phyloP scores from a whole-genome alignment of 441 rosid genomes.

The Eutrema salsugineum region DNA sequence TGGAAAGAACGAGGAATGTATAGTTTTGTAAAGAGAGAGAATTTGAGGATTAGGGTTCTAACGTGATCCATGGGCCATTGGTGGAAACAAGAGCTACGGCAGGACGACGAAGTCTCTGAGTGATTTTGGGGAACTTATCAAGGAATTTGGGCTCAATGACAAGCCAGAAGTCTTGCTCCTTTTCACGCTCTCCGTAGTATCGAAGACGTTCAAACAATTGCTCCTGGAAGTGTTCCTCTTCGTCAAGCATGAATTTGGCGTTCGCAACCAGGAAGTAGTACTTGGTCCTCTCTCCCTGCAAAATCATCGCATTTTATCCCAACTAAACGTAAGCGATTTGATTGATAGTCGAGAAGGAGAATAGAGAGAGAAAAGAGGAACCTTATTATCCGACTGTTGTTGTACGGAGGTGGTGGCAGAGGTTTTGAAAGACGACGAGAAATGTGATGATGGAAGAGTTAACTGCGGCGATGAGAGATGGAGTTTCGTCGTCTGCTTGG shows the following conservation, averaged over 20 bases:
- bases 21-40: not conserved
- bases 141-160: slow-evolving; percentile 90
- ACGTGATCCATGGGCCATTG: slow-evolving; percentile 93
- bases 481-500: slow-evolving; percentile 22
- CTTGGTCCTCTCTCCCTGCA: slow-evolving; percentile 42
- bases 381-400: slow-evolving; percentile 40
- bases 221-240: slow-evolving; percentile 94
- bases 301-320: not conserved
- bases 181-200: slow-evolving; percentile 56
- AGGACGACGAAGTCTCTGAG: slow-evolving; percentile 81
- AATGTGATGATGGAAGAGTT: slow-evolving; percentile 8
- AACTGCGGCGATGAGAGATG: slow-evolving; percentile 4
- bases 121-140: slow-evolving; percentile 71
- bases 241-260: slow-evolving; percentile 94
- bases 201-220: slow-evolving; percentile 78
- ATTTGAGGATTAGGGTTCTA: slow-evolving; percentile 18
- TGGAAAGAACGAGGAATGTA: not conserved
- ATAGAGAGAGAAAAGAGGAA: slow-evolving; percentile 6
- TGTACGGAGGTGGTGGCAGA: slow-evolving; percentile 44
- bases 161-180: slow-evolving; percentile 82
- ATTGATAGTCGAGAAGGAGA: not conserved
- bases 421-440: slow-evolving; percentile 40
- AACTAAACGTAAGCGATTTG: not conserved
- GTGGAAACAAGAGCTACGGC: slow-evolving; percentile 94
- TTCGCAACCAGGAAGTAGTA: slow-evolving; percentile 80